These are phyloP conservation scores for Helotiales sp. DNA, from an alignment of 2,329 filamentous ascomycete genomes.

Conservation along the genomic window DNA sequence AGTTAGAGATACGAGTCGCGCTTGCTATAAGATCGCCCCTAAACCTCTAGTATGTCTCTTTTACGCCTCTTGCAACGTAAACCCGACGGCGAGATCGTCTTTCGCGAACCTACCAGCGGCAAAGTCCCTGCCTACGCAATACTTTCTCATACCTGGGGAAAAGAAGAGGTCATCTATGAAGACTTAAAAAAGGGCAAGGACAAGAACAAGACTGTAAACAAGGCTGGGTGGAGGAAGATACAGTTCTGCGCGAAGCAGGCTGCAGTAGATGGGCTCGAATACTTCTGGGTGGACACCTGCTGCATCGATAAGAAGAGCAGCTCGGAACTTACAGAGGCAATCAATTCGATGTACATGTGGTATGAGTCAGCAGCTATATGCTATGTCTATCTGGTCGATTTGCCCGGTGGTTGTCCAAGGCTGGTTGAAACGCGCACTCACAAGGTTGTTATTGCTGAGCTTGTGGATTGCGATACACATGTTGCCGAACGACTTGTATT, in stretches of 20 bases:
- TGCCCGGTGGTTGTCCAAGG: not conserved
- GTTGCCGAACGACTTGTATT: conserved; percentile 8
- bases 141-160: conserved; percentile 24
- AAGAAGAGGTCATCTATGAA: conserved; percentile 21
- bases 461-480: not conserved
- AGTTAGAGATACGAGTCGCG: conserved; percentile 16
- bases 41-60: conserved; percentile 21
- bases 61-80: conserved; percentile 28
- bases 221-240: conserved; percentile 23
- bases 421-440: not conserved
- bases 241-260: conserved; percentile 23
- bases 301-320: conserved; percentile 24
- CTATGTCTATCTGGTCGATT: conserved; percentile 24
- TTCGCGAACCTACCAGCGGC: conserved; percentile 22
- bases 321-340: conserved; percentile 13
- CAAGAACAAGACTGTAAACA: conserved; percentile 19
- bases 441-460: not conserved
- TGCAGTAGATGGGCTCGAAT: conserved; percentile 17
- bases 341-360: conserved; percentile 26
- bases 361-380: conserved; percentile 18
- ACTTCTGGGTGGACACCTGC: conserved; percentile 24
- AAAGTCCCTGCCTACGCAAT: conserved; percentile 24
- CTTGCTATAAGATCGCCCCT: conserved; percentile 19
- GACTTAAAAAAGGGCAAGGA: conserved; percentile 13
- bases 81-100: conserved; percentile 27